A percentile compares a stretch with the other conserved stretches of the same genome.
Evolutionary conservation across 371 early-diverging fungal genomes (phyloP).

Genomic region (Mortierella sp.): DNA sequence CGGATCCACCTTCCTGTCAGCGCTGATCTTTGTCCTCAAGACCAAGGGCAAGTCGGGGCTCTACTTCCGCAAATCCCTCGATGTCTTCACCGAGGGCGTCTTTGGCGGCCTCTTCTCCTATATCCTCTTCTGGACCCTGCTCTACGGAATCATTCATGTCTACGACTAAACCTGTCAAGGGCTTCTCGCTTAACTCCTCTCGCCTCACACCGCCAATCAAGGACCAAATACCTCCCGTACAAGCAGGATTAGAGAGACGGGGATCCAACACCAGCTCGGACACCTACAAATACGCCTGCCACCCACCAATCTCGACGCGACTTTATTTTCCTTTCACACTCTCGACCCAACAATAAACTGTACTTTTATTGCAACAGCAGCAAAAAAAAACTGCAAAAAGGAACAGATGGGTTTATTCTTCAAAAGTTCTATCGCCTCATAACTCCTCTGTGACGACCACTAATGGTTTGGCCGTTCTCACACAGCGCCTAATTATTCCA

Average conservation of each 20-base stretch:
- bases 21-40: conserved; percentile 63
- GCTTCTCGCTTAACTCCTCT: background rate
- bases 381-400: background rate
- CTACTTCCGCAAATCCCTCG: conserved; percentile 69
- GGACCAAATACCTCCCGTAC: background rate
- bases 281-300: background rate
- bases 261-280: background rate
- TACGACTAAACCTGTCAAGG: conserved; percentile 68
- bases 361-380: background rate
- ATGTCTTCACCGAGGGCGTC: conserved; percentile 76
- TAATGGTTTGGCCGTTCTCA: background rate
- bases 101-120: conserved; percentile 81
- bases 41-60: conserved; percentile 51
- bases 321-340: background rate
- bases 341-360: conserved; percentile 1
- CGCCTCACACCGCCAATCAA: background rate
- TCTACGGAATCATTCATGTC: conserved; percentile 86
- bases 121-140: conserved; percentile 88
- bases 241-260: background rate
- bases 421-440: conserved; percentile 2
- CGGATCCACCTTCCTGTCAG: conserved; percentile 71
- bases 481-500: conserved; percentile 30
- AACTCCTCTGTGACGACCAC: background rate
- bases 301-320: background rate
- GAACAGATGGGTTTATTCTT: conserved; percentile 10